phyloP scores from a whole-genome alignment of 78 protist species.

The Chrysochromulina parva region DNA sequence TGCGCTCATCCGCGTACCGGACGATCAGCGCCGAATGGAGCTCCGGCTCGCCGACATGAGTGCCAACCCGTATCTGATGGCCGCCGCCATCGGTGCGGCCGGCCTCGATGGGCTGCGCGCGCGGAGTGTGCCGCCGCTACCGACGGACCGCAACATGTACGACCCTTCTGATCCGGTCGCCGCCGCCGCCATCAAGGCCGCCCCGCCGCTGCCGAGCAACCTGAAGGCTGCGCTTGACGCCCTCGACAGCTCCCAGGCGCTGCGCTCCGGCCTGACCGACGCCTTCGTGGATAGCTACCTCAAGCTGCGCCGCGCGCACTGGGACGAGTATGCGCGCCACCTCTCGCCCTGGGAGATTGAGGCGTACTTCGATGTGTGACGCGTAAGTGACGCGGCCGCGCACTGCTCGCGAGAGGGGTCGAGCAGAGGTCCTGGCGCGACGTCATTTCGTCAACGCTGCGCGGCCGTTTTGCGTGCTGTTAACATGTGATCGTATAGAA shows the following conservation, averaged over 20 bases:
- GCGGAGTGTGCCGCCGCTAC: background rate
- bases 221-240: background rate
- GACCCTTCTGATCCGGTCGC: background rate
- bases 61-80: conserved; percentile 18
- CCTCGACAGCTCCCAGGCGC: no score
- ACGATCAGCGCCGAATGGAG: background rate
- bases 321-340: background rate
- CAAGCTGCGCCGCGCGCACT: conserved; percentile 4
- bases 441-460: no score
- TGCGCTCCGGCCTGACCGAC: background rate
- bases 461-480: no score
- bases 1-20: background rate
- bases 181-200: background rate
- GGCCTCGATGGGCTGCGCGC: conserved; percentile 19
- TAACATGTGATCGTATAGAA: no score
- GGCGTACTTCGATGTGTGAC: background rate
- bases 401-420: no score
- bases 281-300: background rate
- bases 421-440: no score
- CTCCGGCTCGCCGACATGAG: conserved; percentile 16
- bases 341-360: conserved; percentile 10
- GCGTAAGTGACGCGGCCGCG: background rate
- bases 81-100: conserved; percentile 24
- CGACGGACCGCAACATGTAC: conserved; percentile 13
- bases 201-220: background rate